phyloP scores from a whole-genome alignment of 805 yeast genomes.

The Teunomyces lycoperdinae region DNA sequence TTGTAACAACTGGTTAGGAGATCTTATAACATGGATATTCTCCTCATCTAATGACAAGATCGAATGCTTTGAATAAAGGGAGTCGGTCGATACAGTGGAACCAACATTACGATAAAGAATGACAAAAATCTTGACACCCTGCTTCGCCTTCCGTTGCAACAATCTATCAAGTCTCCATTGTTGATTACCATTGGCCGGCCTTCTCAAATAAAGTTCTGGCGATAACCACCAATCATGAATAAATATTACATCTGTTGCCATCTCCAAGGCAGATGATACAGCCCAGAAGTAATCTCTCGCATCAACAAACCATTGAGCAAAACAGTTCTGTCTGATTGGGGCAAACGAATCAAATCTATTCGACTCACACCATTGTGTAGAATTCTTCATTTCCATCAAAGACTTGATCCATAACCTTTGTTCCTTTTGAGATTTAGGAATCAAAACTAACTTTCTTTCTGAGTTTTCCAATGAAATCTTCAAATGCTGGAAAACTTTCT shows the following conservation, averaged over 20 bases:
- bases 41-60: conserved; percentile 74
- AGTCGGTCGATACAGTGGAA: conserved; percentile 87
- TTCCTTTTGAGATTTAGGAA: conserved; percentile 64
- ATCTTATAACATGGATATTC: conserved; percentile 85
- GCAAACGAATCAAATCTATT: conserved; percentile 90
- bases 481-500: conserved; percentile 52
- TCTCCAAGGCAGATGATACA: conserved; percentile 81
- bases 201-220: conserved; percentile 87
- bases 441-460: conserved; percentile 73
- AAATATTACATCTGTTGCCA: conserved; percentile 90
- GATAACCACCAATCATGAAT: conserved; percentile 99
- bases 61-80: conserved; percentile 92
- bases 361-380: conserved; percentile 67
- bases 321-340: conserved; percentile 79
- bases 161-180: conserved; percentile 89
- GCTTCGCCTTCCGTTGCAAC: conserved; percentile 83
- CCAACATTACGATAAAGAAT: conserved; percentile 94
- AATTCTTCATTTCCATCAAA: conserved; percentile 62
- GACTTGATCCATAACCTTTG: conserved; percentile 75
- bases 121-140: conserved; percentile 91
- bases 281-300: conserved; percentile 98
- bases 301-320: conserved; percentile 97
- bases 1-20: conserved; percentile 93
- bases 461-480: conserved; percentile 61
- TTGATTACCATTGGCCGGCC: conserved; percentile 95